Percentiles rank a stretch among this genome's conserved stretches.
Evolutionary conservation across 345 rosid species (phyloP).

Genomic region (Geranium rotundifolium): DNA sequence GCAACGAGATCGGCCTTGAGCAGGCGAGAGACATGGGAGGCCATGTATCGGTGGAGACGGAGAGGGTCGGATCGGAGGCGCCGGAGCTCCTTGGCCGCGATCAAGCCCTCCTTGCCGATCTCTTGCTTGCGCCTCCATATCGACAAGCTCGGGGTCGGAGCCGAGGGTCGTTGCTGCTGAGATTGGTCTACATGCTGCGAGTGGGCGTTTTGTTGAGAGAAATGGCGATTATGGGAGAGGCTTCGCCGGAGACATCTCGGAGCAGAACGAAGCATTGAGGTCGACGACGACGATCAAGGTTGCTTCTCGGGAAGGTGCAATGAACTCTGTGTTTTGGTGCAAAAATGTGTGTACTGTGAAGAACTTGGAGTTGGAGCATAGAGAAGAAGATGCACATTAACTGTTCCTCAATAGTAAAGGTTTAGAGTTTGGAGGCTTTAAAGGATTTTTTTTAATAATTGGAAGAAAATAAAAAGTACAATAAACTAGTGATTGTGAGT

Average conservation of each 20-base stretch:
- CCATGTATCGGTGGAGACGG: conserved; percentile 52
- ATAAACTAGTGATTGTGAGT: no score
- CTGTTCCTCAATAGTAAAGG: no score
- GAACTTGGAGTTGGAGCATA: no score
- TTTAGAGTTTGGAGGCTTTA: no score
- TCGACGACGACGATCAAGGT: background rate
- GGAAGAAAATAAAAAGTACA: no score
- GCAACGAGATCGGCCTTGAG: conserved; percentile 80
- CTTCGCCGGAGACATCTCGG: background rate
- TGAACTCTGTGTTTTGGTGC: no score
- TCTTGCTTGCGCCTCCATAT: conserved; percentile 95
- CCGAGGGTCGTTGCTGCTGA: conserved; percentile 22
- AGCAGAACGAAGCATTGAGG: background rate
- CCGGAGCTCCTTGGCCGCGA: conserved; percentile 74
- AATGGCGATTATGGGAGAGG: background rate
- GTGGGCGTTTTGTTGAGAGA: background rate
- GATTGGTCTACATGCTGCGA: background rate
- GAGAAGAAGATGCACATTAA: no score
- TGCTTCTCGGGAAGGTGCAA: no score
- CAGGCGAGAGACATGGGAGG: conserved; percentile 63
- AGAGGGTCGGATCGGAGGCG: conserved; percentile 48
- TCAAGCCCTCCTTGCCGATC: conserved; percentile 75
- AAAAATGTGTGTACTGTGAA: no score
- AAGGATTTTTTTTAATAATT: no score
- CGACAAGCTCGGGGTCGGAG: conserved; percentile 92